Conservation (phyloP, 768 basidiomycete genomes). For the Mycena latifolia region DNA sequence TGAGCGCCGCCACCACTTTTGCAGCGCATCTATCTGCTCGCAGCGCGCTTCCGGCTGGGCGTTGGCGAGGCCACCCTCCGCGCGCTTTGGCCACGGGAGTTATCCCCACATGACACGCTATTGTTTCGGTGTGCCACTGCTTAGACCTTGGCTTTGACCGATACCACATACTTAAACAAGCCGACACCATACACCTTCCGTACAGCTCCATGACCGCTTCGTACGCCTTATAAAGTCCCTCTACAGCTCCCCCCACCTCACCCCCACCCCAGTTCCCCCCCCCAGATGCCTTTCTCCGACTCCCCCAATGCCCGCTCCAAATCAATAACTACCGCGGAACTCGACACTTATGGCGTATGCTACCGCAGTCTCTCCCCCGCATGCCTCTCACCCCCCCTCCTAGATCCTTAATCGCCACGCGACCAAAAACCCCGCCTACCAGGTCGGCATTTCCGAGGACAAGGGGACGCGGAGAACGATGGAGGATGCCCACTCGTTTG, state of each 20-base stretch:
- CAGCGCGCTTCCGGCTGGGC: too few relatives aligned
- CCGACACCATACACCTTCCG: too few relatives aligned
- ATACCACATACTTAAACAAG: not conserved
- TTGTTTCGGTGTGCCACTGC: not conserved
- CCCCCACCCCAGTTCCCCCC: not conserved
- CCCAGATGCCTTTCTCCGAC: slow-evolving; percentile 45
- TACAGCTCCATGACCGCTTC: slow-evolving; percentile 11
- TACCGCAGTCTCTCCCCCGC: not conserved
- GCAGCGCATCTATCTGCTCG: too few relatives aligned
- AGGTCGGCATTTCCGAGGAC: slow-evolving; percentile 85
- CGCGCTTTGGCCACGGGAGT: not conserved
- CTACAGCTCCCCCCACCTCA: not conserved
- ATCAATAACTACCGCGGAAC: slow-evolving; percentile 81
- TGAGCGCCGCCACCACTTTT: too few relatives aligned
- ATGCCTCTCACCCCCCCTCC: not conserved
- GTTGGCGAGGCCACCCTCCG: too few relatives aligned
- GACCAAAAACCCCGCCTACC: slow-evolving; percentile 70
- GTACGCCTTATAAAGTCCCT: slow-evolving; percentile 5
- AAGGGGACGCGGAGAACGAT: slow-evolving; percentile 92
- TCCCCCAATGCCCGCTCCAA: slow-evolving; percentile 86
- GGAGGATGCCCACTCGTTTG: slow-evolving; percentile 98
- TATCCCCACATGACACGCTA: slow-evolving; percentile 6
- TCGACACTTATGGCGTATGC: slow-evolving; percentile 84
- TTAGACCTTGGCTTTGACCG: not conserved
- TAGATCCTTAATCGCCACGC: slow-evolving; percentile 86